phyloP scores from a whole-genome alignment of 495 filamentous ascomycete species.

The Penicillium verhagenii region DNA sequence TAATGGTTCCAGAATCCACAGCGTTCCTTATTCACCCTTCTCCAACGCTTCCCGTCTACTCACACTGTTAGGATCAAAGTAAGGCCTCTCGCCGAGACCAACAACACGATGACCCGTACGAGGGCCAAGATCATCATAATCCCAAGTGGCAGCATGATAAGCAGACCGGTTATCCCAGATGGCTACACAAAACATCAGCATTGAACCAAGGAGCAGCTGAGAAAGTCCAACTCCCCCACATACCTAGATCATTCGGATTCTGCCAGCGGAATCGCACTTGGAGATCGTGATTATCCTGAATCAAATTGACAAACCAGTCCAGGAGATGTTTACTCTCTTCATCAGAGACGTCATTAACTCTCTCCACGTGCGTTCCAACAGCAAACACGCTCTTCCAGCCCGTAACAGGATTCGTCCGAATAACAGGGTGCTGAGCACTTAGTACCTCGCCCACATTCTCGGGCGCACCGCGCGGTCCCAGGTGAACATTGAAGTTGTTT shows the following conservation, averaged over 20 bases:
- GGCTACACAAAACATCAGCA: constrained; percentile 35
- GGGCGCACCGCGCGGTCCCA: constrained; percentile 58
- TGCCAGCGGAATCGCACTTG: constrained; percentile 71
- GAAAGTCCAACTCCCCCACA: not conserved
- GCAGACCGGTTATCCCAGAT: constrained; percentile 79
- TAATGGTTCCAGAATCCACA: too few species aligned
- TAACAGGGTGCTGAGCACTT: constrained; percentile 64
- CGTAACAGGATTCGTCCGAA: constrained; percentile 82
- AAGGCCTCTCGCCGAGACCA: constrained; percentile 68
- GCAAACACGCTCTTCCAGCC: constrained; percentile 77
- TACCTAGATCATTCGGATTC: constrained; percentile 55
- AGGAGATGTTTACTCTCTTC: constrained; percentile 63
- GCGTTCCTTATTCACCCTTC: not conserved
- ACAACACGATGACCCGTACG: constrained; percentile 62
- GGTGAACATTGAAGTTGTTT: constrained; percentile 56
- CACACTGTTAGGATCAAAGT: constrained; percentile 53
- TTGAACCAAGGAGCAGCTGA: too few species aligned
- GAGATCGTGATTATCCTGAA: constrained; percentile 76
- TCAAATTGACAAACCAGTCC: constrained; percentile 59
- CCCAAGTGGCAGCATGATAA: constrained; percentile 70
- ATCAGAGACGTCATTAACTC: constrained; percentile 50
- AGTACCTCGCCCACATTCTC: constrained; percentile 65
- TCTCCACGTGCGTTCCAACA: constrained; percentile 52
- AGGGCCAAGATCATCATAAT: constrained; percentile 58
- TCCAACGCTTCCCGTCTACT: constrained; percentile 46